phyloP scores from a whole-genome alignment of 1,139 yeast species.

The Pichia inconspicua region DNA sequence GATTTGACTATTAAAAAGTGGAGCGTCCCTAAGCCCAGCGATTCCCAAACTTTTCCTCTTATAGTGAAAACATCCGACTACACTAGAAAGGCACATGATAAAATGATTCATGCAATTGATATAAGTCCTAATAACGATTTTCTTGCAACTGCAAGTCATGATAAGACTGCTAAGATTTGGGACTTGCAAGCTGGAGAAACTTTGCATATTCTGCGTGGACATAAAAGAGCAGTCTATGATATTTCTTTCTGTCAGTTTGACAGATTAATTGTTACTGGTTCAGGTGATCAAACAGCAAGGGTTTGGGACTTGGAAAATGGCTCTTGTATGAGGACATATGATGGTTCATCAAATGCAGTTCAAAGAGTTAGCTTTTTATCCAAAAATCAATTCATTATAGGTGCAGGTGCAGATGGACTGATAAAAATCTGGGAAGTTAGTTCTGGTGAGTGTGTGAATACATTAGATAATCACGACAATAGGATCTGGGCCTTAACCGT shows the following conservation, averaged over 20 bases:
- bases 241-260: slow-evolving; percentile 75
- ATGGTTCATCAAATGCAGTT: slow-evolving; percentile 91
- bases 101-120: slow-evolving; percentile 85
- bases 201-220: slow-evolving; percentile 78
- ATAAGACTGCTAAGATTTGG: slow-evolving; percentile 88
- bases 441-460: slow-evolving; percentile 69
- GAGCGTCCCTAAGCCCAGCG: slow-evolving; percentile 49
- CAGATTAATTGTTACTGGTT: slow-evolving; percentile 65
- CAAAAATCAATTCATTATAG: slow-evolving; percentile 59
- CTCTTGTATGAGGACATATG: slow-evolving; percentile 72
- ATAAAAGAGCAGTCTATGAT: slow-evolving; percentile 92
- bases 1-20: slow-evolving; percentile 90
- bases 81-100: slow-evolving; percentile 94
- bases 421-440: slow-evolving; percentile 80
- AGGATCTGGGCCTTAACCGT: slow-evolving; percentile 86
- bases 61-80: slow-evolving; percentile 55
- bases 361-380: slow-evolving; percentile 71
- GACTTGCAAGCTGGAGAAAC: slow-evolving; percentile 74
- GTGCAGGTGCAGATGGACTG: slow-evolving; percentile 92
- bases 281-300: slow-evolving; percentile 87
- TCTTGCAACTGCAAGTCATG: slow-evolving; percentile 95
- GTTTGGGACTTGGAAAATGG: slow-evolving; percentile 81
- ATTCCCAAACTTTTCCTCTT: slow-evolving; percentile 11
- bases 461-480: slow-evolving; percentile 86
- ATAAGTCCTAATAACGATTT: slow-evolving; percentile 81